Base-by-base conservation (phyloP, 1,284 basidiomycete species). In the Stygiomarasmius scandens region DNA sequence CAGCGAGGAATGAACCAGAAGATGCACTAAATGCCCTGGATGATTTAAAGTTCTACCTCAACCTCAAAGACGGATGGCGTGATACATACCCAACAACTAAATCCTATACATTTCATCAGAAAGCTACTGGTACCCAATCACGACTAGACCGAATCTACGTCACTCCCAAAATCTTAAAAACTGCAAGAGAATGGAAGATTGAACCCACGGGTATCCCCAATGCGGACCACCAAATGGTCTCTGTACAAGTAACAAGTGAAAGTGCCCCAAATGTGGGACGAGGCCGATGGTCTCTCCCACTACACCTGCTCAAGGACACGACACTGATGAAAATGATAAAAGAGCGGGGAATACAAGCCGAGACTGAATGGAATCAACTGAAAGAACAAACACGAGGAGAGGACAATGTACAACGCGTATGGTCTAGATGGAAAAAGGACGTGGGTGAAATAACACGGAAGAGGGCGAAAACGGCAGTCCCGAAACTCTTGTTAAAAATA, bases 91-190 rank as follows among this genome's bases (percentile, higher is more conserved):
- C 72, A 0, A 55, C 6, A 5, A 52, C 49, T 6, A 45, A 56
- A 11, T 56, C 50, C 2, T 74, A 63, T 60, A 67, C 70, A 0
- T 70, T 46, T 52, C 49, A 55, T 4, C 60, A 66, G 16, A 54
- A 43, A 2, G 24, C 16, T 0, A 53, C 27, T 0, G 58, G 52
- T 0, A 38, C 54, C 12, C 59, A 64, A 10, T 69, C 72, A 0
- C 36, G 73, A 0, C 54, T 75, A 0, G 73, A 76, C 60, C 47
- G 72, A 6, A 71, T 72, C 16, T 72, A 73, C 49, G 48, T 53
- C 3, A 55, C 52, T 4, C 3, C 43, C 9, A 20, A 53, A 8
- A 6, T 55, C 0, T 36, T 55, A 2, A 29, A 59, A 0, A 44
- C 34, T 0, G 55, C 59, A 0, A 10, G 49, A 1, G 55, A 61